phyloP scores from a whole-genome alignment of 768 basidiomycete species.

The Gloeostereum incarnatum region DNA sequence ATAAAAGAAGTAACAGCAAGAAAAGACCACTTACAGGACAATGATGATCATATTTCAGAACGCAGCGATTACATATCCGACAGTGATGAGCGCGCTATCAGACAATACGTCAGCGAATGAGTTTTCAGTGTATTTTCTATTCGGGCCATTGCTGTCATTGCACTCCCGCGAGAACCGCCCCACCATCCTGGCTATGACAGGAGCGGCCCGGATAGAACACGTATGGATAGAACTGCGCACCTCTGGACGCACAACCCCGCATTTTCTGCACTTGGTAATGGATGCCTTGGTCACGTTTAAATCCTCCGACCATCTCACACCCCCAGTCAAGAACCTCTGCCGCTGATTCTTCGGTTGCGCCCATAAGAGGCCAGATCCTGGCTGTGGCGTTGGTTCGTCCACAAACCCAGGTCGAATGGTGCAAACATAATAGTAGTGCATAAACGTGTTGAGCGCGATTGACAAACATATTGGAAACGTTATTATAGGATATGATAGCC shows the following conservation, averaged over 20 bases:
- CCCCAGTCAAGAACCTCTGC: constrained; percentile 24
- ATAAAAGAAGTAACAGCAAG: constrained; percentile 2
- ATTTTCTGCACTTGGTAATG: constrained; percentile 51
- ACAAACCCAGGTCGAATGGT: constrained; percentile 76
- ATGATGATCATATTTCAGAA: constrained; percentile 87
- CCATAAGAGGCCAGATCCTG: constrained; percentile 45
- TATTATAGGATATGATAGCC: constrained; percentile 47
- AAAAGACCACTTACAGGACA: constrained; percentile 64
- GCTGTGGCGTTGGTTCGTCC: constrained; percentile 38
- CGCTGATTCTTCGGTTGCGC: constrained; percentile 27
- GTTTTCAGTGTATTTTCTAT: no score
- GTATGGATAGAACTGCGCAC: constrained; percentile 6
- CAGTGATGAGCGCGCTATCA: constrained; percentile 87
- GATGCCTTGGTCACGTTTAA: constrained; percentile 44
- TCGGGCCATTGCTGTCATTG: no score
- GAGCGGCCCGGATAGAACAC: constrained; percentile 5
- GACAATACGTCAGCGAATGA: no score
- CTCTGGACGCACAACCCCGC: not conserved
- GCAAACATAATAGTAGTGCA: constrained; percentile 83
- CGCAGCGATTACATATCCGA: constrained; percentile 81
- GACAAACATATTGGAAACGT: constrained; percentile 63
- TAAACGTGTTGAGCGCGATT: constrained; percentile 65
- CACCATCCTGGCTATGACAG: no score
- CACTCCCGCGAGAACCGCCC: no score
- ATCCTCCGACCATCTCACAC: constrained; percentile 41